These are phyloP conservation scores for Grosmannia penicillata DNA, from an alignment of 2,329 filamentous ascomycete genomes.

Conservation along the genomic window DNA sequence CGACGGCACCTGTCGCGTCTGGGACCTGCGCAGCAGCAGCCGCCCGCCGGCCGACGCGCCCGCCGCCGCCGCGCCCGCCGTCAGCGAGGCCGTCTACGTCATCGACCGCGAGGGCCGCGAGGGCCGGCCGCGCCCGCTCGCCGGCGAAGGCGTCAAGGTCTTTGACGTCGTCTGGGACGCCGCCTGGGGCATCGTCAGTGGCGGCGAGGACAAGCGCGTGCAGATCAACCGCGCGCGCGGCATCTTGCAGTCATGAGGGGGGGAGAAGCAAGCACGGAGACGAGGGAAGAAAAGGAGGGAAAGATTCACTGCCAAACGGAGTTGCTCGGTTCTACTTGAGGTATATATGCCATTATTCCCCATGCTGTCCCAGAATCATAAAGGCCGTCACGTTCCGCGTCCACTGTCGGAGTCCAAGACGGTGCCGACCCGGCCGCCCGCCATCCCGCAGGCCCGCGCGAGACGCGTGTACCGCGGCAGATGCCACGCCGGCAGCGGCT, in stretches of 20 bases:
- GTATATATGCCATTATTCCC: neutral
- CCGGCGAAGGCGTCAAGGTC: constrained; percentile 79
- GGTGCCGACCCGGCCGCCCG: neutral
- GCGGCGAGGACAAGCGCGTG: constrained; percentile 83
- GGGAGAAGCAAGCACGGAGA: neutral
- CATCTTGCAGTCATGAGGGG: constrained; percentile 21
- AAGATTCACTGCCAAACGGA: neutral
- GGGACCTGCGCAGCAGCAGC: constrained; percentile 70
- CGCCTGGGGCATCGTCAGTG: constrained; percentile 78
- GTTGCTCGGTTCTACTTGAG: too few species aligned
- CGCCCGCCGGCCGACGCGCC: constrained; percentile 42
- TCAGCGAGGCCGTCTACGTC: constrained; percentile 60
- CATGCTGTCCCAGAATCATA: too few species aligned
- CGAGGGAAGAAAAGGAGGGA: neutral
- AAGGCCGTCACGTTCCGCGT: too few species aligned
- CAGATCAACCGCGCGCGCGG: constrained; percentile 69
- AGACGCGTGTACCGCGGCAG: constrained; percentile 15
- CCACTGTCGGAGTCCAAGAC: too few species aligned
- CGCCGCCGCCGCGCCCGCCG: constrained; percentile 32
- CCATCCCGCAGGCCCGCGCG: constrained; percentile 10
- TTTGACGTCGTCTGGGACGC: constrained; percentile 78
- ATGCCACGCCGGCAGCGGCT: constrained; percentile 15
- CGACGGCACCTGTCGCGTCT: constrained; percentile 84
- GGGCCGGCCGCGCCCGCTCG: constrained; percentile 47
- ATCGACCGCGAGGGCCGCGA: constrained; percentile 56